These are phyloP conservation scores for Krasilnikovozyma curviuscula DNA, from an alignment of 768 basidiomycete genomes.

Conservation along the genomic window DNA sequence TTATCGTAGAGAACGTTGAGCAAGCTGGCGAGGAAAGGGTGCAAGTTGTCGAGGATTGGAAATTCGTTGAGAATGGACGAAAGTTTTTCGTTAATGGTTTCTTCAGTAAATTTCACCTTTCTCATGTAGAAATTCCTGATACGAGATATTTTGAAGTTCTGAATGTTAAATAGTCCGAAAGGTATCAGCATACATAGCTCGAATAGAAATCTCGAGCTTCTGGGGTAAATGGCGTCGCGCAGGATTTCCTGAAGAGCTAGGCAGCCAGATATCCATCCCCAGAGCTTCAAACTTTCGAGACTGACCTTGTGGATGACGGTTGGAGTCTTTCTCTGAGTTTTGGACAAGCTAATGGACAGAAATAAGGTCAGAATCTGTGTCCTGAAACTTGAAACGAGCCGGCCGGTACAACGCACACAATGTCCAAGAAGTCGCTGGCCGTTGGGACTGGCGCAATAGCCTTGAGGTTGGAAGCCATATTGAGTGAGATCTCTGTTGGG, in stretches of 20 bases:
- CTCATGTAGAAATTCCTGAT: constrained; percentile 54
- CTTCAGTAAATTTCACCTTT: constrained; percentile 97
- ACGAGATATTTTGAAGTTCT: constrained; percentile 37
- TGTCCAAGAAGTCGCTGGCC: constrained; percentile 44
- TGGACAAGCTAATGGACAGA: constrained; percentile 1
- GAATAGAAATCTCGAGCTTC: background rate
- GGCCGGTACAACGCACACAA: constrained; percentile 32
- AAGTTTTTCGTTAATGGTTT: constrained; percentile 88
- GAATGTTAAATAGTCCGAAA: background rate
- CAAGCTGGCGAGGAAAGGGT: constrained; percentile 85
- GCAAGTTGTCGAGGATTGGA: constrained; percentile 83
- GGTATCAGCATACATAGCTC: background rate
- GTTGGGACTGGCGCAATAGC: constrained; percentile 97
- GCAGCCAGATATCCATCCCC: no score
- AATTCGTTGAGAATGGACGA: constrained; percentile 85
- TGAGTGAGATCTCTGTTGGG: no score
- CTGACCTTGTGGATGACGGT: no score
- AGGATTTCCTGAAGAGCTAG: no score
- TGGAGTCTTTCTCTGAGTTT: constrained; percentile 88
- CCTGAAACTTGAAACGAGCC: background rate
- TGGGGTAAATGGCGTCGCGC: no score
- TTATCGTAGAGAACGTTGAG: constrained; percentile 99
- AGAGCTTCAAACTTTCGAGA: no score
- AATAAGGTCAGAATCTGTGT: background rate
- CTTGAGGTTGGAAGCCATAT: constrained; percentile 45